Evolutionary conservation across 306 rosid genomes (phyloP).

Genomic region (Ormosia emarginata): DNA sequence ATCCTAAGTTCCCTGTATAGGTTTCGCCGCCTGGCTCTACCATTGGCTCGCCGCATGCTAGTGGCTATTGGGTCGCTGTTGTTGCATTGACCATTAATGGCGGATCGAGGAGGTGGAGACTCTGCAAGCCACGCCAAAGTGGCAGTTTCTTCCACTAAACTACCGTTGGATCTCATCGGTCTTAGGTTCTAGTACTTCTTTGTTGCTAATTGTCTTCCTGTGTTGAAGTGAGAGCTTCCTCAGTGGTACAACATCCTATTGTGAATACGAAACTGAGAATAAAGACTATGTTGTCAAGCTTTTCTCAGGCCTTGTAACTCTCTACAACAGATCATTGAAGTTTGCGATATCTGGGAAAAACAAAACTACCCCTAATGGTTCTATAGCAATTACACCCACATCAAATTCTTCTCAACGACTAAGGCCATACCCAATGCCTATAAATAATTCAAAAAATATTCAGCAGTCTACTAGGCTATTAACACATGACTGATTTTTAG

Average conservation of each 20-base stretch:
- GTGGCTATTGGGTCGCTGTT: too few relatives aligned
- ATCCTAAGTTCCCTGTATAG: too few relatives aligned
- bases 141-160: too few relatives aligned
- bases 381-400: conserved; percentile 35
- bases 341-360: conserved; percentile 89
- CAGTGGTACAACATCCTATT: background rate
- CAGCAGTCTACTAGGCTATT: conserved; percentile 33
- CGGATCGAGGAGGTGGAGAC: too few relatives aligned
- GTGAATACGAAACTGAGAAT: conserved; percentile 75
- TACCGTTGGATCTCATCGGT: too few relatives aligned
- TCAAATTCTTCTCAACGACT: conserved; percentile 48
- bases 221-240: background rate
- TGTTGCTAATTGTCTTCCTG: background rate
- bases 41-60: too few relatives aligned
- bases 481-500: conserved; percentile 42
- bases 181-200: background rate
- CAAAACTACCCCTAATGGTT: too few relatives aligned
- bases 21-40: too few relatives aligned
- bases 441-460: conserved; percentile 38
- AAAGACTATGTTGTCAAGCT: conserved; percentile 83
- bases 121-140: too few relatives aligned
- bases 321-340: conserved; percentile 72
- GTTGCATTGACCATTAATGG: too few relatives aligned
- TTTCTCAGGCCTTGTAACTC: conserved; percentile 85
- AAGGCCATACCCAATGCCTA: conserved; percentile 40